Evolutionary conservation across 768 basidiomycete species (phyloP).

Genomic region (Pleurotus platypus): DNA sequence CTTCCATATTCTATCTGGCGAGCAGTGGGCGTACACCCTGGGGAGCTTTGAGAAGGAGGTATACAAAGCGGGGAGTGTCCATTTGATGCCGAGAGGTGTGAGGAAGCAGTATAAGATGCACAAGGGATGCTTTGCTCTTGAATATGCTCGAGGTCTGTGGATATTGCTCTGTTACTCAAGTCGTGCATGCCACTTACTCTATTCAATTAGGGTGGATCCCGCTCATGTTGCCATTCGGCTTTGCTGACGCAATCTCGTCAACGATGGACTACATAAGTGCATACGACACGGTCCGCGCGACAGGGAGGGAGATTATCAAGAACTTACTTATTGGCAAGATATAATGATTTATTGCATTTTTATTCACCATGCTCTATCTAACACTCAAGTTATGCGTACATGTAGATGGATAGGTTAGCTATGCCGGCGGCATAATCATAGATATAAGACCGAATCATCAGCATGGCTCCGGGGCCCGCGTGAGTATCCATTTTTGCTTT

Average conservation of each 20-base stretch:
- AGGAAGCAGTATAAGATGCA: slow-evolving; percentile 99
- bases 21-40: slow-evolving; percentile 90
- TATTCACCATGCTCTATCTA: neutral
- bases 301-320: slow-evolving; percentile 75
- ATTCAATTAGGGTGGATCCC: slow-evolving; percentile 88
- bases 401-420: too few species aligned
- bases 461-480: too few species aligned
- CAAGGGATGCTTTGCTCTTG: slow-evolving; percentile 91
- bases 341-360: slow-evolving; percentile 28
- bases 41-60: slow-evolving; percentile 81
- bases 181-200: neutral
- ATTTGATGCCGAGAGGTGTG: slow-evolving; percentile 76
- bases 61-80: slow-evolving; percentile 81
- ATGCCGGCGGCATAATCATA: too few species aligned
- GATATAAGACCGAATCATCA: too few species aligned
- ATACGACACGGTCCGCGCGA: slow-evolving; percentile 73
- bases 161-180: neutral
- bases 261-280: slow-evolving; percentile 86
- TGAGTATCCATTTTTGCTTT: too few species aligned
- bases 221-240: slow-evolving; percentile 91
- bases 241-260: slow-evolving; percentile 80
- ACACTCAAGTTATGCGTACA: neutral
- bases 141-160: slow-evolving; percentile 83
- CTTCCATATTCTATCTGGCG: slow-evolving; percentile 91
- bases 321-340: slow-evolving; percentile 90